Evolutionary conservation across 2,329 filamentous ascomycete genomes (phyloP).

Genomic region (Aspergillus clavatus): DNA sequence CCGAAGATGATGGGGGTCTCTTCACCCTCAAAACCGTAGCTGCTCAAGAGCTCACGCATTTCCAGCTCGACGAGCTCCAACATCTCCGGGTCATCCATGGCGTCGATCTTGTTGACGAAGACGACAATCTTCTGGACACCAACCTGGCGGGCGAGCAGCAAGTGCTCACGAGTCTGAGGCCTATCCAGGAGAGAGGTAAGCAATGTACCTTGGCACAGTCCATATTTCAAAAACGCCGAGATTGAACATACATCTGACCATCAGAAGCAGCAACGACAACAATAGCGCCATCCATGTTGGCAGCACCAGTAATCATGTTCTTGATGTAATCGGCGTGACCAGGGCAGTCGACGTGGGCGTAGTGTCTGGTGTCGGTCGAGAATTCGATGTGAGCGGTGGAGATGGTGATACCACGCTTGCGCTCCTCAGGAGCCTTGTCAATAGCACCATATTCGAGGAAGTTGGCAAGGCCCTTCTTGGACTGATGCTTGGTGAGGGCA

Average conservation of each 20-base stretch:
- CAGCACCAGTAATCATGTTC: slow-evolving; percentile 99
- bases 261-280: slow-evolving; percentile 98
- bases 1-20: slow-evolving; percentile 97
- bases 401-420: slow-evolving; percentile 99
- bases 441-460: slow-evolving; percentile 98
- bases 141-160: slow-evolving; percentile 95
- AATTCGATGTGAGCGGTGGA: slow-evolving; percentile 98
- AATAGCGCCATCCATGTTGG: slow-evolving; percentile 98
- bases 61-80: slow-evolving; percentile 99
- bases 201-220: slow-evolving; percentile 1
- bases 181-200: slow-evolving; percentile 33
- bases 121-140: slow-evolving; percentile 98
- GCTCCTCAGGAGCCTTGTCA: slow-evolving; percentile 98
- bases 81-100: slow-evolving; percentile 97
- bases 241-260: slow-evolving; percentile 72
- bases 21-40: slow-evolving; percentile 96
- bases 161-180: slow-evolving; percentile 96
- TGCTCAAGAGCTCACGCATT: slow-evolving; percentile 92
- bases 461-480: slow-evolving; percentile 86
- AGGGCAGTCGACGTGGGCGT: slow-evolving; percentile 99
- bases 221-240: background rate
- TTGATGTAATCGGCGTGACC: slow-evolving; percentile 99
- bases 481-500: slow-evolving; percentile 96
- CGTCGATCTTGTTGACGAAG: slow-evolving; percentile 99
- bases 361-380: slow-evolving; percentile 87